phyloP scores from a whole-genome alignment of 331 rosid species.

The Acacia pycnantha region DNA sequence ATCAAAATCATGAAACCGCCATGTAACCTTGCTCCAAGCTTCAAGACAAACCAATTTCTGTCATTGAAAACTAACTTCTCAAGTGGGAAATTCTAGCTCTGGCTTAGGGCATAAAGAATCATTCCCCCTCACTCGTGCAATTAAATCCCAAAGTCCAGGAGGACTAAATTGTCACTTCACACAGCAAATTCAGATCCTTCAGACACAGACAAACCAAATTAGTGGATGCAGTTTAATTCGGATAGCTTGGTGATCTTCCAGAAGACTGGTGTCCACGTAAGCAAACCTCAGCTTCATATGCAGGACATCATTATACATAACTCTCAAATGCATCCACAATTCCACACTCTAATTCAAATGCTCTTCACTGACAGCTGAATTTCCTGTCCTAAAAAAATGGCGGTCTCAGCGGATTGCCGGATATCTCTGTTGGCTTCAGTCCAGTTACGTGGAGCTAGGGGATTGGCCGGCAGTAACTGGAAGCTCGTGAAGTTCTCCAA shows the following conservation, averaged over 20 bases:
- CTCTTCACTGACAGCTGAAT: background rate
- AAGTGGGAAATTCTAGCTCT: background rate
- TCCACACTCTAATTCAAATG: background rate
- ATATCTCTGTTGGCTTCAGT: slow-evolving; percentile 10
- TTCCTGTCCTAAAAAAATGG: slow-evolving; percentile 23
- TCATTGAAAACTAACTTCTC: background rate
- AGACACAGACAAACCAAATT: background rate
- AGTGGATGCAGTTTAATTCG: slow-evolving; percentile 20
- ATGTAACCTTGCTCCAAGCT: background rate
- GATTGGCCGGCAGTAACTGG: background rate
- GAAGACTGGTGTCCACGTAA: background rate
- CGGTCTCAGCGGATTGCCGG: slow-evolving; percentile 22
- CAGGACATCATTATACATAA: background rate
- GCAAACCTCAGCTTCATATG: slow-evolving; percentile 7
- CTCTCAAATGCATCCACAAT: background rate
- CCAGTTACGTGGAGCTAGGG: slow-evolving; percentile 14
- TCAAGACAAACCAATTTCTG: background rate
- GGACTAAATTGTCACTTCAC: slow-evolving; percentile 8
- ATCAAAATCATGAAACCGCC: background rate
- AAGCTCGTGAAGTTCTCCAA: slow-evolving; percentile 9
- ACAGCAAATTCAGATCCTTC: background rate
- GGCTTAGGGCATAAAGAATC: slow-evolving; percentile 7
- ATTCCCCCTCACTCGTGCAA: slow-evolving; percentile 13
- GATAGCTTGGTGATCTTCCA: slow-evolving; percentile 32
- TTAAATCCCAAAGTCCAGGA: background rate